Conservation (phyloP, 257 asterid genomes). For the Ophiorrhiza pumila region DNA sequence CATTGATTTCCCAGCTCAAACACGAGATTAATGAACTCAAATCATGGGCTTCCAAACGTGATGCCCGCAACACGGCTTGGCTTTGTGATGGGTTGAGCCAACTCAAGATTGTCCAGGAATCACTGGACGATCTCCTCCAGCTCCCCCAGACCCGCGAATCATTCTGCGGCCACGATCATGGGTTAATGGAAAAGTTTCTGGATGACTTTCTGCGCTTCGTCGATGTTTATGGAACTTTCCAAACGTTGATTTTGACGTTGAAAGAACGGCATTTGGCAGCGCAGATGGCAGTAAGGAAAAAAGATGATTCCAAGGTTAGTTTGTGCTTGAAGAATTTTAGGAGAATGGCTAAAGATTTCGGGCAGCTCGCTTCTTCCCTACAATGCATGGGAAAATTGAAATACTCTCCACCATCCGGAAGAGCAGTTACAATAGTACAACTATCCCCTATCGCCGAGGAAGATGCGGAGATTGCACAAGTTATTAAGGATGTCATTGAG, state of each 20-base stretch:
- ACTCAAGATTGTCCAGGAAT: constrained; percentile 61
- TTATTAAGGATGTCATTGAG: constrained; percentile 47
- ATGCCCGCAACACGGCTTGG: constrained; percentile 42
- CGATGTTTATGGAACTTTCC: constrained; percentile 69
- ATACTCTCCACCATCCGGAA: constrained; percentile 8
- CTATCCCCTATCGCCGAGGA: constrained; percentile 26
- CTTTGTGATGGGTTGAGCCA: constrained; percentile 53
- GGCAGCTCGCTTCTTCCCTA: constrained; percentile 30
- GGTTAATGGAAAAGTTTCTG: constrained; percentile 60
- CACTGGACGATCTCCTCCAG: constrained; percentile 74
- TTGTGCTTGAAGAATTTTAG: constrained; percentile 34
- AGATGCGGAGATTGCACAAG: constrained; percentile 45
- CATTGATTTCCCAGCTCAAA: constrained; percentile 60
- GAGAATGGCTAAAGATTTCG: constrained; percentile 56
- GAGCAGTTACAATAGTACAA: background rate
- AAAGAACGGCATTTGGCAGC: constrained; percentile 61
- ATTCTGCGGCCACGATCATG: constrained; percentile 25
- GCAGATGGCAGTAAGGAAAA: constrained; percentile 54
- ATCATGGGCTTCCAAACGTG: constrained; percentile 35
- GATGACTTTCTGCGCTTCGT: constrained; percentile 66
- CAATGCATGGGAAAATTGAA: constrained; percentile 34
- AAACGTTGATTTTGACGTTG: constrained; percentile 45
- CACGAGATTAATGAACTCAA: constrained; percentile 44
- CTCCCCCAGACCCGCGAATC: constrained; percentile 77
- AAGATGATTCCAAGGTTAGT: constrained; percentile 35